phyloP scores from a whole-genome alignment of 257 asterid species.

The Verbascum thapsus region DNA sequence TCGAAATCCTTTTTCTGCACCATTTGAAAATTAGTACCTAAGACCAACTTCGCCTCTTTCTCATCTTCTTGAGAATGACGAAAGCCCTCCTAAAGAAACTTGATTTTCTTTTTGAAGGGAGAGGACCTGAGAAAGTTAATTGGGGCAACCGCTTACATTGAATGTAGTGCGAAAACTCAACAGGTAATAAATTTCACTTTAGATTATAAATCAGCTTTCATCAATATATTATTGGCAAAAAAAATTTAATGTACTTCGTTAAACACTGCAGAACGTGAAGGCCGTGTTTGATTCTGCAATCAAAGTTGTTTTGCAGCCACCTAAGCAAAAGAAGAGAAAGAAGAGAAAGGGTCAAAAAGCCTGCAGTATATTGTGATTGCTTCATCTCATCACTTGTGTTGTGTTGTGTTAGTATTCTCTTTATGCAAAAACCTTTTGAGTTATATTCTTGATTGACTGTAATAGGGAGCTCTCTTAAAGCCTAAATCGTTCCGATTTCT shows the following conservation, averaged over 20 bases:
- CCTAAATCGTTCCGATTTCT: constrained; percentile 20
- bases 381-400: neutral
- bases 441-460: constrained; percentile 29
- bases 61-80: neutral
- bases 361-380: constrained; percentile 54
- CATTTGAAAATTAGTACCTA: neutral
- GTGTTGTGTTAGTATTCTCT: constrained; percentile 3
- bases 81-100: neutral
- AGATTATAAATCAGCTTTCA: neutral
- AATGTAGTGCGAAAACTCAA: constrained; percentile 81
- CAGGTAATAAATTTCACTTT: constrained; percentile 45
- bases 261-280: constrained; percentile 63
- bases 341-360: constrained; percentile 74
- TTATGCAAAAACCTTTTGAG: constrained; percentile 17
- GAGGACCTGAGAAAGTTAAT: constrained; percentile 69
- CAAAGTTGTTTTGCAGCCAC: constrained; percentile 71
- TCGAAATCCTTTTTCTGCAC: neutral
- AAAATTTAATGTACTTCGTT: neutral
- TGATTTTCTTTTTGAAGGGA: constrained; percentile 48
- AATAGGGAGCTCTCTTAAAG: constrained; percentile 25
- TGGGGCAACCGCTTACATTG: constrained; percentile 74
- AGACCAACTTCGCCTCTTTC: constrained; percentile 3
- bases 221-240: neutral
- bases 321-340: constrained; percentile 72
- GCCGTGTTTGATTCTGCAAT: constrained; percentile 81